Conservation (phyloP, 345 rosid species). For the Laguncularia racemosa region DNA sequence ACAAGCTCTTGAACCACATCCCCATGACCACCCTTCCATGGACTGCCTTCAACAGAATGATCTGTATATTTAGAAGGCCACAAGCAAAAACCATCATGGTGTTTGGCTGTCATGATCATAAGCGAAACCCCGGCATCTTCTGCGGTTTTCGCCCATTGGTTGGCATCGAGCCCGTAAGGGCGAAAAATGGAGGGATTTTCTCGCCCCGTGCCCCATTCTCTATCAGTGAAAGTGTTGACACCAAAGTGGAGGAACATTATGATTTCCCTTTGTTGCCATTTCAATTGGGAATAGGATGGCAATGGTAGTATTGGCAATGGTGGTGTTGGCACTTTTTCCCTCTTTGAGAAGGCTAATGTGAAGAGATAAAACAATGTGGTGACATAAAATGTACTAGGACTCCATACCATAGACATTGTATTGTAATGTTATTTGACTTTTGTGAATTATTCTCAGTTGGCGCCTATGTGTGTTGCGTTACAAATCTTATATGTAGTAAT, state of each 20-base stretch:
- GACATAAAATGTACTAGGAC: no score
- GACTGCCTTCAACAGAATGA: slow-evolving; percentile 52
- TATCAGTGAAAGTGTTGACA: slow-evolving; percentile 69
- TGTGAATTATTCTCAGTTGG: no score
- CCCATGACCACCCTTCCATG: slow-evolving; percentile 51
- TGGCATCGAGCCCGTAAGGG: slow-evolving; percentile 36
- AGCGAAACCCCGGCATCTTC: slow-evolving; percentile 48
- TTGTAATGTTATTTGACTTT: no score
- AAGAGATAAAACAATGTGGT: no score
- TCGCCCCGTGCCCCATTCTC: slow-evolving; percentile 69
- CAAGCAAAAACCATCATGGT: slow-evolving; percentile 76
- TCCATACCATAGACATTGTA: no score
- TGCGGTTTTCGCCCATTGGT: slow-evolving; percentile 50
- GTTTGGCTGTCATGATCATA: slow-evolving; percentile 64
- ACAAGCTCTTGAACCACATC: slow-evolving; percentile 58
- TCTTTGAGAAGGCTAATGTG: slow-evolving; percentile 4
- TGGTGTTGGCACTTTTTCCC: slow-evolving; percentile 36
- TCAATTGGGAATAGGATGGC: slow-evolving; percentile 51
- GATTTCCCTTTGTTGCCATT: slow-evolving; percentile 73
- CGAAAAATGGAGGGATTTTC: slow-evolving; percentile 51
- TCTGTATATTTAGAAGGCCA: slow-evolving; percentile 67
- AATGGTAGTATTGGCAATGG: slow-evolving; percentile 61
- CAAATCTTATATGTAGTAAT: no score
- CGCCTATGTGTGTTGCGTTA: no score
- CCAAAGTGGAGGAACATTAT: slow-evolving; percentile 81